A percentile compares a stretch with the other conserved stretches of the same genome.
Conservation (phyloP, 2,329 filamentous ascomycete species). For the Hypoxylon sp. region DNA sequence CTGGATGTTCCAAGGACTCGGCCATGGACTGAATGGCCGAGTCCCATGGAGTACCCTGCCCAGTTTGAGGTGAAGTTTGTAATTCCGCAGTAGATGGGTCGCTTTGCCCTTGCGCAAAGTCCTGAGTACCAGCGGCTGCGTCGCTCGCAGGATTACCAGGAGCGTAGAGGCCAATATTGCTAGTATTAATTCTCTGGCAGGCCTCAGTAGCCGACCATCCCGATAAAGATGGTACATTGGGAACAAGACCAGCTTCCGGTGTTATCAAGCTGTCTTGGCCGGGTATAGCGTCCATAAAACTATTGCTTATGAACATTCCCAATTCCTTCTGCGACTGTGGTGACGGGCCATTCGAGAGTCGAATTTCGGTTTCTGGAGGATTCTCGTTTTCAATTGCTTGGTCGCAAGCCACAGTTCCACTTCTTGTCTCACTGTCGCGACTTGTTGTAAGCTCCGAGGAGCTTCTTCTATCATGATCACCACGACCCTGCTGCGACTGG, state of each 20-base stretch:
- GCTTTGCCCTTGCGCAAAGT: neutral
- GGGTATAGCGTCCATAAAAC: neutral
- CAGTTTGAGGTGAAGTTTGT: conserved; percentile 10
- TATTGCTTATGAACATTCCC: conserved; percentile 1
- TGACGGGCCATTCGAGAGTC: neutral
- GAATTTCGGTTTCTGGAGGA: neutral
- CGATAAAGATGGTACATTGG: conserved; percentile 2
- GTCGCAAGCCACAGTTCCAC: neutral
- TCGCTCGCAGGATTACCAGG: neutral
- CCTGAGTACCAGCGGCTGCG: neutral
- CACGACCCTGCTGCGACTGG: neutral
- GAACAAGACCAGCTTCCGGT: neutral
- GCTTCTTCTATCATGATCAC: neutral
- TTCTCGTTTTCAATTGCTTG: neutral
- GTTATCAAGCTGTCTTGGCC: neutral
- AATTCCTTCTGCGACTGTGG: conserved; percentile 8
- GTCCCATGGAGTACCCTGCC: conserved; percentile 8
- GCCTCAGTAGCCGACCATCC: conserved; percentile 10
- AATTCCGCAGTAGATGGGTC: neutral
- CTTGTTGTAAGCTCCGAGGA: neutral
- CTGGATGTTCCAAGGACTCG: conserved; percentile 19
- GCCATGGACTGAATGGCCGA: conserved; percentile 3
- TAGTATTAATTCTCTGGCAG: conserved; percentile 5
- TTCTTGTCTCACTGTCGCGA: neutral
- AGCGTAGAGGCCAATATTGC: neutral